Conservation (phyloP, 2,329 filamentous ascomycete species). For the Fusarium temperatum region DNA sequence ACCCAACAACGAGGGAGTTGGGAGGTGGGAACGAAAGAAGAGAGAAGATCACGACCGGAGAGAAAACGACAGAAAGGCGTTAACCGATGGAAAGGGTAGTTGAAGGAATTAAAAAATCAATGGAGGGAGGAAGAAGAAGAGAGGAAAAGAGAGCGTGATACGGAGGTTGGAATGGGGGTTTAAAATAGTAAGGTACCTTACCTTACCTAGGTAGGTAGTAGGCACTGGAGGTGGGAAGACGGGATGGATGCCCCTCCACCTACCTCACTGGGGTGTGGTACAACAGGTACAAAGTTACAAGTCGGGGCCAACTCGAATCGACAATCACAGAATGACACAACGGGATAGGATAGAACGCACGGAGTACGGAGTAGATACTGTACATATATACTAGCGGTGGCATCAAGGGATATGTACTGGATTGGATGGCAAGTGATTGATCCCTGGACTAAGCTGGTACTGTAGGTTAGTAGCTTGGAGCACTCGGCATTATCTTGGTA, state of each 20-base stretch:
- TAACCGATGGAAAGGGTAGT: slow-evolving; percentile 33
- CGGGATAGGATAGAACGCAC: background rate
- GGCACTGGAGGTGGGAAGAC: background rate
- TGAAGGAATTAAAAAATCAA: slow-evolving; percentile 21
- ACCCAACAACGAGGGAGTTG: slow-evolving; percentile 52
- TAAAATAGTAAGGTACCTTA: slow-evolving; percentile 11
- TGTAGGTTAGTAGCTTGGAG: background rate
- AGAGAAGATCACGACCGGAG: slow-evolving; percentile 23
- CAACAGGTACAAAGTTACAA: background rate
- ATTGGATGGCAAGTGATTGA: slow-evolving; percentile 15
- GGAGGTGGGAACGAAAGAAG: slow-evolving; percentile 41
- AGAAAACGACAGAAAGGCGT: slow-evolving; percentile 22
- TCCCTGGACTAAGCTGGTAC: background rate
- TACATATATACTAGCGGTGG: background rate
- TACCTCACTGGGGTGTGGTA: background rate
- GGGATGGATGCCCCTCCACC: background rate
- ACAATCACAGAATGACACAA: background rate
- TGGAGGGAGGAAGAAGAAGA: slow-evolving; percentile 32
- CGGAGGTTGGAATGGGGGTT: slow-evolving; percentile 39
- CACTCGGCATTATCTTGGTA: slow-evolving; percentile 13
- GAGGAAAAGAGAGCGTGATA: slow-evolving; percentile 25
- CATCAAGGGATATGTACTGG: slow-evolving; percentile 25
- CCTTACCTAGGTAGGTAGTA: background rate
- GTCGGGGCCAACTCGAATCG: background rate
- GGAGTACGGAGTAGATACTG: background rate